Base-by-base conservation (phyloP, 257 asterid genomes). In the Perilla frutescens region DNA sequence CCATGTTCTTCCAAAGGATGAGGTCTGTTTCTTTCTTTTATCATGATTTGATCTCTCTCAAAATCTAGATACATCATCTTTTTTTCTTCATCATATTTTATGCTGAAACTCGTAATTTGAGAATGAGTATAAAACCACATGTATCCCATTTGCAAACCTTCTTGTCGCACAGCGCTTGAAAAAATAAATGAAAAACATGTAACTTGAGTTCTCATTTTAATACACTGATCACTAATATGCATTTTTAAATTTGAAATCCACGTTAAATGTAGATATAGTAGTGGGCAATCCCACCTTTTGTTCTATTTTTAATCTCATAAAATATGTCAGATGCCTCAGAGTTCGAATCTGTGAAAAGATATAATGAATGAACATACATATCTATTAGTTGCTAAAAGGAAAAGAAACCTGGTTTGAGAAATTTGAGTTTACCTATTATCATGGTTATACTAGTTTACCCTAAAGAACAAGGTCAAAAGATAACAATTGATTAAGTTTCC, bases 1-100 rank as follows among this genome's bases (percentile, higher is more conserved):
- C 59, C 79, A 81, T 76, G 65, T 64, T 59, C 84, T 68, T 59
- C 85, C 71, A 63, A 88, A 84, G 78, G 89, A 86, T 76, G 86
- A 91, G 97, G 96, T 91, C 50, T 49, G 60, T 57, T 32, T 68
- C 72, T 74, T 68, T 53, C 40, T 81, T 48, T 43, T 65, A 41
- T 68, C 40, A 41, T 75, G 49, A 31, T 57, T 71, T 56, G 54
- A 41, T 59, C 61, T 50, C 56, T 60, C 65, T 45, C 34, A 67
- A 51, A 65, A 26, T 44, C 6, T 39, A 29, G 55, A 8, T 49
- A 48, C 56, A 58, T 36, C 44, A 34, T 41, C 45, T 13, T 45
- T 45, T 31, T 73, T 29, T 53, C 60, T 51, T 48, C 78, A 77
- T 70, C 48, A 39, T 53, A 4, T 54, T 37, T 50, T 6, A 57